Conservation (phyloP, 2,329 filamentous ascomycete species). For the Paracamarosporium sp. region DNA sequence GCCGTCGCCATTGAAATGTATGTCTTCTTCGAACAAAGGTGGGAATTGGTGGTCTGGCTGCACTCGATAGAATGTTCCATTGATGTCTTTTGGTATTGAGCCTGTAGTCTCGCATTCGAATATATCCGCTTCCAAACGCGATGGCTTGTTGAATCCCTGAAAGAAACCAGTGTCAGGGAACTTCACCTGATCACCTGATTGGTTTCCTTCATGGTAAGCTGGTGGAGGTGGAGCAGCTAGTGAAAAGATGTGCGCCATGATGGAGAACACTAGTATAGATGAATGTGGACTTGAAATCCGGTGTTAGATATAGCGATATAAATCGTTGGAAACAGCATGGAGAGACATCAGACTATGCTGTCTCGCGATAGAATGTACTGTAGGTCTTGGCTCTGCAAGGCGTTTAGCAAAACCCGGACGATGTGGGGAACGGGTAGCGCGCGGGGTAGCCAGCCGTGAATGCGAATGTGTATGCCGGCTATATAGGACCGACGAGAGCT, state of each 20-base stretch:
- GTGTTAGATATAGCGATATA: background rate
- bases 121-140: conserved; percentile 49
- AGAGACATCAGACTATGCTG: background rate
- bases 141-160: conserved; percentile 50
- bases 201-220: conserved; percentile 33
- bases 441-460: conserved; percentile 21
- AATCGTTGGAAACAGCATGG: background rate
- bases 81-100: conserved; percentile 50
- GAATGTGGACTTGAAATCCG: too few relatives aligned
- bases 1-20: conserved; percentile 56
- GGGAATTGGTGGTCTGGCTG: conserved; percentile 59
- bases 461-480: conserved; percentile 17
- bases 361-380: conserved; percentile 12
- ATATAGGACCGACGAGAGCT: conserved; percentile 13
- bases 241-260: conserved; percentile 45
- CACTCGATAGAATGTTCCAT: conserved; percentile 54
- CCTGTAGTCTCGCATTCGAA: conserved; percentile 49
- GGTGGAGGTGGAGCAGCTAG: conserved; percentile 31
- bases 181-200: conserved; percentile 35
- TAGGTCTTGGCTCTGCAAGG: conserved; percentile 2
- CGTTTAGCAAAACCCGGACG: background rate
- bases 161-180: conserved; percentile 44
- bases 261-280: background rate
- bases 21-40: conserved; percentile 63
- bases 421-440: conserved; percentile 25